Conservation (phyloP, 257 asterid genomes). For the Solanum sitiens region DNA sequence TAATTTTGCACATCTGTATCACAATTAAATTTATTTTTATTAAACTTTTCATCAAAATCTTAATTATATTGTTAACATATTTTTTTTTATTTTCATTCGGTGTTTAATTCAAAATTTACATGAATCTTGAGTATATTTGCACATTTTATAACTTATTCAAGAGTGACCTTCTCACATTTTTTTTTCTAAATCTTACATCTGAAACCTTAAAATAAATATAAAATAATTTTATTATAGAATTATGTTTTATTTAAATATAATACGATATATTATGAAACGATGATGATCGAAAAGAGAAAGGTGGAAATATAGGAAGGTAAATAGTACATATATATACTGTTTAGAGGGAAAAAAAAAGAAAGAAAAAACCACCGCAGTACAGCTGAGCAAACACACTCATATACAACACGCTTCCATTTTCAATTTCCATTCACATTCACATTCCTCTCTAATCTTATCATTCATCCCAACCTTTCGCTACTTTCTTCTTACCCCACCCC, state of each 20-base stretch:
- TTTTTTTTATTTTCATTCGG: fast-evolving
- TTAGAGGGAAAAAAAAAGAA: background rate
- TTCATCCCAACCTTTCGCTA: constrained; percentile 31
- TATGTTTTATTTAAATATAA: too few species aligned
- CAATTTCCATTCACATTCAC: constrained; percentile 2
- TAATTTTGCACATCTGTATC: too few species aligned
- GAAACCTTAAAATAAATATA: too few species aligned
- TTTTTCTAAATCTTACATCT: too few species aligned
- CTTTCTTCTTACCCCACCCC: constrained; percentile 11
- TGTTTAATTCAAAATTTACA: too few species aligned
- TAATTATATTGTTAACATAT: too few species aligned
- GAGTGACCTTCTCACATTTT: fast-evolving
- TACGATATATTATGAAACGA: too few species aligned
- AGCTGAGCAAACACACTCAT: background rate
- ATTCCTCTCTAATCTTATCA: constrained; percentile 22
- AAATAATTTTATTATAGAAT: too few species aligned
- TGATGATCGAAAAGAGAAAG: background rate
- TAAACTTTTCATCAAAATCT: too few species aligned
- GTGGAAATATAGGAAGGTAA: background rate
- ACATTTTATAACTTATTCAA: too few species aligned
- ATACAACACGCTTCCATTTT: constrained; percentile 2
- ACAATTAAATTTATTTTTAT: too few species aligned
- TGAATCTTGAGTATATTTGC: too few species aligned
- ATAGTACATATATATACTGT: background rate
- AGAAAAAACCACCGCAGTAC: constrained; percentile 12